Evolutionary conservation across 148 eudicot species (phyloP), one percentile per base, ranked within the genome.

Genomic region (Amaranthus palmeri): DNA sequence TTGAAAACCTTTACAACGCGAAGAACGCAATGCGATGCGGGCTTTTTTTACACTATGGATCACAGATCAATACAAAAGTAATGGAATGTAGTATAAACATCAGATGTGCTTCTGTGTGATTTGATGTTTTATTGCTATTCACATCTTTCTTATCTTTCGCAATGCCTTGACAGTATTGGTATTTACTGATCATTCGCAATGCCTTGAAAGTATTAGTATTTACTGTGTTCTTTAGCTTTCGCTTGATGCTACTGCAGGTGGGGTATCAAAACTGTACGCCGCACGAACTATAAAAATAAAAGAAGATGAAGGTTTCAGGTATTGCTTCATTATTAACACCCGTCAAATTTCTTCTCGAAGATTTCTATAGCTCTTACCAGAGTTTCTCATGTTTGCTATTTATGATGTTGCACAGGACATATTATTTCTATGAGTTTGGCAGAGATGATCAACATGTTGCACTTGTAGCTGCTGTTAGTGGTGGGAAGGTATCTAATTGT

Each of bases 231-330:
- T 67, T 61, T 44, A 61, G 45, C 71, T 55, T 81, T 70, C 14
- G 44, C 63, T 69, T 75, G 75, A 15, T 70, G 48, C 14, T 60
- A 6, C 81, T 63, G 71, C 88, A 93, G 98, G 87, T 61, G 96
- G 95, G 62, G 57, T 96, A 52, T 80, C 73, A 25, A 25, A 25
- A 44, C 45, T 93, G 53, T 87, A 82, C 67, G 74, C 90, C 46
- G 98, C 90, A 47, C 89, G 89, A 55, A 81, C 92, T 5, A 87
- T 93, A 59, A 93, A 90, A 85, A 87, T 93, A 60, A 93, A 87
- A 80, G 96, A 88, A 81, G 96, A 88, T 2, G 88, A 93, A 75
- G 89, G 95, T 64, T 86, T 76, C 77, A 93, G 93, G 98, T 90
- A 82, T 68, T 44, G 55, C 15, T 15, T 18, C 6, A 10, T 59